Evolutionary conservation across 306 rosid genomes (phyloP).

Genomic region (Clitoria ternatea): DNA sequence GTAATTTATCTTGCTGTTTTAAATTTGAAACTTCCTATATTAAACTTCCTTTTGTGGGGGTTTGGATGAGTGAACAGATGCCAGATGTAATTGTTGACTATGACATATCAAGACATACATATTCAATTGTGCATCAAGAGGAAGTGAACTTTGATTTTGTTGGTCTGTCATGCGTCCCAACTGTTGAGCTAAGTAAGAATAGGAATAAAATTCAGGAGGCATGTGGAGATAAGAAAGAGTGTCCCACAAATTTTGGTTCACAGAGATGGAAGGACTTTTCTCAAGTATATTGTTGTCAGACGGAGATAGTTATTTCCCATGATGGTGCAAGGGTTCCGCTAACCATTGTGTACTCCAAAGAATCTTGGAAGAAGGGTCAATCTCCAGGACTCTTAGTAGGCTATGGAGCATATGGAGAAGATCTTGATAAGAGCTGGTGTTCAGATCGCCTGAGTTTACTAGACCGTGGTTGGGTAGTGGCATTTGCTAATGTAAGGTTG

Average conservation of each 20-base stretch:
- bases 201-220: conserved; percentile 23
- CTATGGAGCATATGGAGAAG: conserved; percentile 95
- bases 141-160: conserved; percentile 52
- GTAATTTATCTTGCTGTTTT: conserved; percentile 1
- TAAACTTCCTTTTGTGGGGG: background rate
- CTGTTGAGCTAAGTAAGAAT: conserved; percentile 21
- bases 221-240: conserved; percentile 23
- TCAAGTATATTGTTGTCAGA: conserved; percentile 53
- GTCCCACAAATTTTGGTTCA: conserved; percentile 28
- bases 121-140: conserved; percentile 76
- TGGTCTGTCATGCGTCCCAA: conserved; percentile 27
- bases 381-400: conserved; percentile 82
- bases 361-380: conserved; percentile 55
- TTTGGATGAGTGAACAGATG: conserved; percentile 49
- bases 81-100: conserved; percentile 90
- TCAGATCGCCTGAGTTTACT: conserved; percentile 77
- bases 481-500: conserved; percentile 92
- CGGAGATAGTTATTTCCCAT: conserved; percentile 64
- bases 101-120: conserved; percentile 64
- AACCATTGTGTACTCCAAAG: conserved; percentile 68
- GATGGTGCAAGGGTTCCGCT: conserved; percentile 71
- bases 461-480: conserved; percentile 92
- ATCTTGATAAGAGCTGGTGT: conserved; percentile 80
- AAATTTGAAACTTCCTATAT: conserved; percentile 10
- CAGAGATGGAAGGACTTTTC: conserved; percentile 69